Base-by-base conservation (phyloP, 1,284 basidiomycete species). In the Macrocystidia cucumis region DNA sequence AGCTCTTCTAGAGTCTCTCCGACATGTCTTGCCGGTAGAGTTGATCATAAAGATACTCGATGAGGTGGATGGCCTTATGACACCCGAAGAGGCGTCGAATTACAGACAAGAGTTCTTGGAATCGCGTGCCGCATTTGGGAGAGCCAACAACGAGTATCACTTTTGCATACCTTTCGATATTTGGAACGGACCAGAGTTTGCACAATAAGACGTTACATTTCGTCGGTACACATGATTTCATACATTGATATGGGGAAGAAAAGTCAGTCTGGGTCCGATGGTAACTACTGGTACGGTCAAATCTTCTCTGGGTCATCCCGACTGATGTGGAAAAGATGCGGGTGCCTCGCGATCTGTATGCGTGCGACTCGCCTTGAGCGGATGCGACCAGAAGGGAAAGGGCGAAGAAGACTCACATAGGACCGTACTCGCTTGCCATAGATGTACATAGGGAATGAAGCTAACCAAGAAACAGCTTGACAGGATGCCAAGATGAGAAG, bases 91-190 rank as follows among this genome's bases (percentile, higher is more conserved):
- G 42, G 67, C 66, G 4, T 41, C 48, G 30, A 38, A 39, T 9
- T 56, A 56, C 42, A 53, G 54, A 32, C 40, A 46, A 26, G 43
- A 51, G 25, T 54, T 70, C 46, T 37, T 52, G 32, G 45, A 48
- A 13, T 60, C 58, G 28, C 51, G 62, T 31, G 50, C 55, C 27
- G 41, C 36, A 11, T 69, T 72, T 40, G 55, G 57, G 41, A 47
- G 47, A 24, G 41, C 50, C 14, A 69, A 63, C 45, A 59, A 68
- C 42, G 49, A 52, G 28, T 56, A 57, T 45, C 63, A 69, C 46
- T 72, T 70, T 46, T 69, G 65, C 46, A 54, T 70, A 23, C 67
- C 67, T 6, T 72, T 71, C 44, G 60, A 69, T 49, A 53, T 65
- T 13, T 65, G 63, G 60, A 59, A 57, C 44, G 56, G 50, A 20